Percentiles rank a stretch among this genome's conserved stretches.
These are phyloP conservation scores for Bruguiera gymnorhiza DNA, from an alignment of 345 rosid species.

Conservation along the genomic window DNA sequence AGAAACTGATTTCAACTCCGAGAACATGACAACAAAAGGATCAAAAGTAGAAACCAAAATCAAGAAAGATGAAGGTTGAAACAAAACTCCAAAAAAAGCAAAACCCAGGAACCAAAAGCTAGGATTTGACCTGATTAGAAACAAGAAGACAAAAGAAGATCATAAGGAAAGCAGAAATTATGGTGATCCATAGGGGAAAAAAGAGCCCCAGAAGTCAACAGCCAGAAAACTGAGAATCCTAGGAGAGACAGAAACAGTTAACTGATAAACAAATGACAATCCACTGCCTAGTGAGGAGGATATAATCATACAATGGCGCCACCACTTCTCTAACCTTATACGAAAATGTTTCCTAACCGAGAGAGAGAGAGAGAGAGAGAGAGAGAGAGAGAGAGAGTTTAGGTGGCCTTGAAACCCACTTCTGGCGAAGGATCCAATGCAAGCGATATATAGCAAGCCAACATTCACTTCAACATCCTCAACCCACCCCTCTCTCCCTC, in stretches of 20 bases:
- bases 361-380: not conserved
- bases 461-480: conserved; percentile 12
- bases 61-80: too few species aligned
- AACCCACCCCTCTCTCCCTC: too few species aligned
- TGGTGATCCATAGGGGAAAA: not conserved
- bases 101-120: conserved; percentile 3
- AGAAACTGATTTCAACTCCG: conserved; percentile 20
- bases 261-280: not conserved
- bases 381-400: conserved; percentile 19
- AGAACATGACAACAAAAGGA: conserved; percentile 18
- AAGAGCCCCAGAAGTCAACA: not conserved
- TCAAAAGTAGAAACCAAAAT: not conserved
- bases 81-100: not conserved
- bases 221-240: not conserved
- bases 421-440: conserved; percentile 89
- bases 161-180: not conserved
- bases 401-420: conserved; percentile 28
- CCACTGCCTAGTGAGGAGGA: not conserved
- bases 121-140: not conserved
- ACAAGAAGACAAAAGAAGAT: conserved; percentile 1
- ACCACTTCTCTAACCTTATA: conserved; percentile 2
- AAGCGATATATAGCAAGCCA: conserved; percentile 21
- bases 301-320: conserved; percentile 2
- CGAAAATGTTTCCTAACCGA: conserved; percentile 12
- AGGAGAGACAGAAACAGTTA: conserved; percentile 5